A percentile compares a stretch with the other conserved stretches of the same genome.
Evolutionary conservation across 768 basidiomycete species (phyloP).

Genomic region (Leccinum ochraceum): DNA sequence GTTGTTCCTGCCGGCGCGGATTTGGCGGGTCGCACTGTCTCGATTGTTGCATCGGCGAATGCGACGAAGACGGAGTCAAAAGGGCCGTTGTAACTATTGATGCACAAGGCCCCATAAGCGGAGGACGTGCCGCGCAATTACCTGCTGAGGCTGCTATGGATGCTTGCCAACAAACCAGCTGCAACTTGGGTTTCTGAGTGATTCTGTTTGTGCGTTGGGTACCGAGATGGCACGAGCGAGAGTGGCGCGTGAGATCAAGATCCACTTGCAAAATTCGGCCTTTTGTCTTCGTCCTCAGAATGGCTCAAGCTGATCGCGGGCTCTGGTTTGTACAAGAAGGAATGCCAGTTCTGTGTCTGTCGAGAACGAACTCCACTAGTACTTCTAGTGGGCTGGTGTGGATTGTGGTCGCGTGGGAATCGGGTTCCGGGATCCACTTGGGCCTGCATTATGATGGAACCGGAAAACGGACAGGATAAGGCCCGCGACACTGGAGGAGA

Average conservation of each 20-base stretch:
- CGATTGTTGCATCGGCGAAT: conserved; percentile 50
- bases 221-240: conserved; percentile 16
- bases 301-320: not conserved
- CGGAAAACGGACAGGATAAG: no score
- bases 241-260: conserved; percentile 22
- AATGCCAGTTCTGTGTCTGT: not conserved
- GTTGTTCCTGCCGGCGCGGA: conserved; percentile 77
- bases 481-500: no score
- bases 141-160: conserved; percentile 62
- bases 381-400: not conserved
- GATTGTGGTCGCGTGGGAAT: conserved; percentile 29
- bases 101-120: conserved; percentile 43
- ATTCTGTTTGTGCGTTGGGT: no score
- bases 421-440: conserved; percentile 21
- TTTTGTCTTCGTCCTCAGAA: not conserved
- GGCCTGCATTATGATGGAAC: no score
- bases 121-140: conserved; percentile 50
- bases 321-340: no score
- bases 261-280: conserved; percentile 4
- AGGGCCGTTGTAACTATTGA: conserved; percentile 46
- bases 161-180: conserved; percentile 55
- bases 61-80: conserved; percentile 31
- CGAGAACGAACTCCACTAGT: not conserved
- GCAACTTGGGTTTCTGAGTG: no score
- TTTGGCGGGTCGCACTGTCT: conserved; percentile 56